phyloP scores from a whole-genome alignment of 2,329 filamentous ascomycete genomes.

The Botrytis galanthina region DNA sequence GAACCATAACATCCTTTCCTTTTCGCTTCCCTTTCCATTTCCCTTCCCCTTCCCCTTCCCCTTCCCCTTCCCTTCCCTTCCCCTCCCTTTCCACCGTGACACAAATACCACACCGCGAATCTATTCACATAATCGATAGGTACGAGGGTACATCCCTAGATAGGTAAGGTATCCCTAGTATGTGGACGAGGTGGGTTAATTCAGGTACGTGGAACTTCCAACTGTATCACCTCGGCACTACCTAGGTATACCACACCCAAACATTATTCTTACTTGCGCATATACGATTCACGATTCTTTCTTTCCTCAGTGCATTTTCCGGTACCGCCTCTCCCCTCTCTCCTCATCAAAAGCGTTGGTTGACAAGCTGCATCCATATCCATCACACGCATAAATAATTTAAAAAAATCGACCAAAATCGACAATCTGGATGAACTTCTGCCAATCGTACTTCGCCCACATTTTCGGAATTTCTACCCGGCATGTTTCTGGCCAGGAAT shows the following conservation, averaged over 20 bases:
- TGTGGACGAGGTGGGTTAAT: background rate
- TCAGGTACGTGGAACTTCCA: slow-evolving; percentile 7
- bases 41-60: too few relatives aligned
- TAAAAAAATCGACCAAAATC: background rate
- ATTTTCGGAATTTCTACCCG: slow-evolving; percentile 16
- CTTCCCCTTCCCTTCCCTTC: too few relatives aligned
- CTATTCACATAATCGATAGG: background rate
- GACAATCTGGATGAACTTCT: slow-evolving; percentile 7
- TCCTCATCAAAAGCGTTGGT: background rate
- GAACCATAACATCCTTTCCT: background rate
- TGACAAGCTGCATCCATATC: background rate
- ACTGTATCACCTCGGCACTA: background rate
- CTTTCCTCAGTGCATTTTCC: background rate
- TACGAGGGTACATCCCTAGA: too few relatives aligned
- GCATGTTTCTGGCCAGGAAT: background rate
- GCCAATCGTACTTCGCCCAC: slow-evolving; percentile 16
- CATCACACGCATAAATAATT: slow-evolving; percentile 1
- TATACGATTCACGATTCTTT: slow-evolving; percentile 1
- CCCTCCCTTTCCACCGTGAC: background rate
- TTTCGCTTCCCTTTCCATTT: too few relatives aligned
- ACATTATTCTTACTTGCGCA: background rate
- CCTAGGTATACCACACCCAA: background rate
- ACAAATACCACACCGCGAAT: background rate
- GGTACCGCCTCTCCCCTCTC: background rate
- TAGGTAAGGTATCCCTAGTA: background rate